Conservation (phyloP, 2,329 filamentous ascomycete genomes). For the Ceratocystis colombiana region DNA sequence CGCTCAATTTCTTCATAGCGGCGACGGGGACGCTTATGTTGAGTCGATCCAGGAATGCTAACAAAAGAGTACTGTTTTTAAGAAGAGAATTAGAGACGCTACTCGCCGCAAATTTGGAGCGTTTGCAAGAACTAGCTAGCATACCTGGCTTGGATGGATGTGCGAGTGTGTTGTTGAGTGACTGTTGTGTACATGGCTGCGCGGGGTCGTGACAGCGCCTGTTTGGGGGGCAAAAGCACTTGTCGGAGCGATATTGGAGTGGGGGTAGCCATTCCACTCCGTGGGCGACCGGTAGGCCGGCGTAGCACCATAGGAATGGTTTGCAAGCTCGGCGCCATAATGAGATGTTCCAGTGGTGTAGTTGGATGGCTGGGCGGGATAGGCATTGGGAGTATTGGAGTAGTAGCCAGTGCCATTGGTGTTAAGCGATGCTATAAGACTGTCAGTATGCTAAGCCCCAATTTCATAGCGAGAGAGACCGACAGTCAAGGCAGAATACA, state of each 20-base stretch:
- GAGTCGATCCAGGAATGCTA: slow-evolving; percentile 89
- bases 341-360: slow-evolving; percentile 11
- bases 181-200: slow-evolving; percentile 11
- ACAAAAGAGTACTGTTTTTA: slow-evolving; percentile 74
- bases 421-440: background rate
- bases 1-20: slow-evolving; percentile 97
- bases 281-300: background rate
- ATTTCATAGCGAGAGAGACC: background rate
- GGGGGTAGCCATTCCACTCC: slow-evolving; percentile 8
- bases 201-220: slow-evolving; percentile 11
- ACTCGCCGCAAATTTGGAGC: no score
- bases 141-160: slow-evolving; percentile 13
- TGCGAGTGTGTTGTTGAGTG: background rate
- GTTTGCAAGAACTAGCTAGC: background rate
- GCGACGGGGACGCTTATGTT: slow-evolving; percentile 87
- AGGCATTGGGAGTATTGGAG: background rate
- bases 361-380: background rate
- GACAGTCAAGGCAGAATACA: background rate
- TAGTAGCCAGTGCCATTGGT: slow-evolving; percentile 8
- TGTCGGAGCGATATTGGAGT: background rate
- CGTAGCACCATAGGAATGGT: slow-evolving; percentile 3
- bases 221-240: background rate
- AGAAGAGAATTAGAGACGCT: background rate
- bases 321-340: background rate
- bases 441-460: background rate